Evolutionary conservation across 176 grass and related monocot genomes (phyloP).

Genomic region (Themeda triandra): DNA sequence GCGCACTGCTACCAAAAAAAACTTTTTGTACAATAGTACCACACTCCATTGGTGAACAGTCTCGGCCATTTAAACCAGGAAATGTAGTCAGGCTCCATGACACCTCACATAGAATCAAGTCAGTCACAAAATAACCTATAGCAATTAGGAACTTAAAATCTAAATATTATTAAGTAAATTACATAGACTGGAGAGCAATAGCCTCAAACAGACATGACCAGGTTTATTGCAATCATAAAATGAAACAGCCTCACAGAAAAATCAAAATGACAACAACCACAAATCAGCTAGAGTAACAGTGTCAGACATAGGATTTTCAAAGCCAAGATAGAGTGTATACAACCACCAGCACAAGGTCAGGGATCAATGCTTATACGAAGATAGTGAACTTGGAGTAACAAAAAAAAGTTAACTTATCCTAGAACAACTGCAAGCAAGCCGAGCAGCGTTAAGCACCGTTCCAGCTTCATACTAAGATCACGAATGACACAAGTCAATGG

Average conservation of each 20-base stretch:
- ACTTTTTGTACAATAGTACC: background rate
- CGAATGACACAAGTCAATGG: background rate
- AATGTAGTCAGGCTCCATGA: background rate
- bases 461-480: background rate
- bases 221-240: background rate
- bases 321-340: background rate
- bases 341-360: background rate
- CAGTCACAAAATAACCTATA: constrained; percentile 4
- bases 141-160: background rate
- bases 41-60: background rate
- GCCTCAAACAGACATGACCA: background rate
- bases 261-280: background rate
- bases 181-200: background rate
- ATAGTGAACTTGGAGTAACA: background rate
- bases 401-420: background rate
- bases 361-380: background rate
- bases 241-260: background rate
- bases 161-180: background rate
- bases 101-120: background rate
- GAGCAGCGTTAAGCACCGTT: background rate
- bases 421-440: constrained; percentile 1
- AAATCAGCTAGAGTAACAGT: background rate
- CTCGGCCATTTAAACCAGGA: background rate
- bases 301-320: background rate
- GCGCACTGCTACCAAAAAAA: background rate